phyloP scores from a whole-genome alignment of 805 yeast species.

The Metschnikowia noctiluminum region DNA sequence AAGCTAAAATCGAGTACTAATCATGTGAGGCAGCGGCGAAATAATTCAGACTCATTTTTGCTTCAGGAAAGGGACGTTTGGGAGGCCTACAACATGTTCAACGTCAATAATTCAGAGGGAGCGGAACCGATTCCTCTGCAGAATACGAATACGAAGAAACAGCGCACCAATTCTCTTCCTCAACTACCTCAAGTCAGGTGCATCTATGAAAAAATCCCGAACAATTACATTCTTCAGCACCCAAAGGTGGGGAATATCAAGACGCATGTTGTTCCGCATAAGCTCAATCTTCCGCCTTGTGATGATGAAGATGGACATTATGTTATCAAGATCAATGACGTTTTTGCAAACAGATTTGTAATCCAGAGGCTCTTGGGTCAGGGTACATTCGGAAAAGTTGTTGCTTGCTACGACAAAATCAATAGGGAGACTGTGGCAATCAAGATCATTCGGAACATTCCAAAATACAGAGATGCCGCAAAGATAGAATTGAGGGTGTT shows the following conservation, averaged over 20 bases:
- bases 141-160: slow-evolving; percentile 27
- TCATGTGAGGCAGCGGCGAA: slow-evolving; percentile 20
- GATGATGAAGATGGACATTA: slow-evolving; percentile 77
- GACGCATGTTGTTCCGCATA: slow-evolving; percentile 39
- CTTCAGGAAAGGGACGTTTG: slow-evolving; percentile 36
- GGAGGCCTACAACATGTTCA: slow-evolving; percentile 43
- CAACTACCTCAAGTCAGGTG: slow-evolving; percentile 45
- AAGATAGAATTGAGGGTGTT: slow-evolving; percentile 86
- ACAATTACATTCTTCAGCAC: slow-evolving; percentile 32
- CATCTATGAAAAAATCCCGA: slow-evolving; percentile 38
- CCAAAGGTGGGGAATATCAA: slow-evolving; percentile 40
- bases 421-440: slow-evolving; percentile 72
- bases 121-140: slow-evolving; percentile 1
- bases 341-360: slow-evolving; percentile 71
- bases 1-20: slow-evolving; percentile 14
- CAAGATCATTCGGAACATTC: slow-evolving; percentile 87
- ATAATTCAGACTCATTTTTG: slow-evolving; percentile 36
- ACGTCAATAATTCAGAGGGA: slow-evolving; percentile 29
- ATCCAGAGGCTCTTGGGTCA: slow-evolving; percentile 75
- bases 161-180: slow-evolving; percentile 42
- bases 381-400: slow-evolving; percentile 91
- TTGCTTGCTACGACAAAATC: slow-evolving; percentile 70
- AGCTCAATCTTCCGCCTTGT: slow-evolving; percentile 35
- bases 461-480: slow-evolving; percentile 93
- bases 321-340: slow-evolving; percentile 53